Base-by-base conservation (phyloP, 352 stramenopile genomes). In the Phytophthora citrophthora region DNA sequence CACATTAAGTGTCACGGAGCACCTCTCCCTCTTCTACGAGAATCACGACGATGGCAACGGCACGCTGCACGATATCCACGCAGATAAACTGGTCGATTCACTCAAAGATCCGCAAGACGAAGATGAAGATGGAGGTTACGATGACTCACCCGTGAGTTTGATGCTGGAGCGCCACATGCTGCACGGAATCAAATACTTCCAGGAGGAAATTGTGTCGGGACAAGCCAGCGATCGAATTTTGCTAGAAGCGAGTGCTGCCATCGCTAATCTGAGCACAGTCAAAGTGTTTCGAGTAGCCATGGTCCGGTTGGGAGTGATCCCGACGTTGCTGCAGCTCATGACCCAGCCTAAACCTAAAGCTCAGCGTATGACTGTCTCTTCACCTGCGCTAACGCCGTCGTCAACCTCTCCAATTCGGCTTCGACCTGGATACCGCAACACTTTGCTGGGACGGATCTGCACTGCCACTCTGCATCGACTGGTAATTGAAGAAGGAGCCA, bases 261-360 rank as follows among this genome's bases (percentile, higher is more conserved):
- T 93, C n/a, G 73, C 83, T 4, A 94, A 94, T 51, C 36, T 94
- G 49, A 91, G 83, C 53, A 91, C 83, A 0, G 63, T 90, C 9
- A 79, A 81, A 44, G 52, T 50, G 0, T 88, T 93, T 15, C 83
- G 86, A 5, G 43, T 70, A 7, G 71, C 74, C 1, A 89, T 93
- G 81, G 77, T 91, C 26, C 70, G 64, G 1, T 39, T 79, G 4
- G 79, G 77, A 1, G 61, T 92, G 45, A 78, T 93, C 24, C 45
- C 64, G 2, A 90, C 81, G 18, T 53, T 91, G 2, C 43, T 92
- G 16, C 68, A 68, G 5, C 48, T 94, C 16, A 78, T 74, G 49
- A 48, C 15, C 3, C 51, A 57, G 27, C 24, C 58, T 3, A 64
- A 66, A 8, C 34, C 50, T 3, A 62, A 48, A 36, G 45, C 2